A percentile compares a stretch with the other conserved stretches of the same genome.
Conservation (phyloP, 225 moss, liverwort and hornwort genomes). For the Bryoerythrophyllum caledonicum region DNA sequence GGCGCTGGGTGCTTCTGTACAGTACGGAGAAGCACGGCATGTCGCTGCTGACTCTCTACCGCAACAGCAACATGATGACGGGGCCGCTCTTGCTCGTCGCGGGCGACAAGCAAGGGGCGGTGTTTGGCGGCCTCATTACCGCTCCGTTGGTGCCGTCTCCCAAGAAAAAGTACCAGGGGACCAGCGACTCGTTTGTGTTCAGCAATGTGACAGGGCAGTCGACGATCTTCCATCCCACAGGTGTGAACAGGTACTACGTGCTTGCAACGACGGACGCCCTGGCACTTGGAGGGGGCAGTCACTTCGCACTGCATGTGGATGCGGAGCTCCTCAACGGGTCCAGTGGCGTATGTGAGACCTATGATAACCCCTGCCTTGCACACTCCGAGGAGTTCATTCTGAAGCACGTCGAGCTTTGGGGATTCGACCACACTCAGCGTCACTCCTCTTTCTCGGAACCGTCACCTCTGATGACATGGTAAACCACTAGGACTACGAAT, state of each 20-base stretch:
- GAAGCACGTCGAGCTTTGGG: constrained; percentile 96
- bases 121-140: constrained; percentile 78
- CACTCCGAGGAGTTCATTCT: constrained; percentile 54
- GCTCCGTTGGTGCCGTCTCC: constrained; percentile 78
- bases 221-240: constrained; percentile 69
- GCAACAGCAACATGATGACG: constrained; percentile 60
- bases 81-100: constrained; percentile 91
- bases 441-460: constrained; percentile 43
- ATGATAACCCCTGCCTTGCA: constrained; percentile 72
- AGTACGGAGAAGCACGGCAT: constrained; percentile 94
- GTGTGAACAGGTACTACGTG: constrained; percentile 74
- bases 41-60: constrained; percentile 86
- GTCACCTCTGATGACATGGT: constrained; percentile 45
- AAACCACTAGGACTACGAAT: neutral
- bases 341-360: constrained; percentile 91
- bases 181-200: constrained; percentile 88
- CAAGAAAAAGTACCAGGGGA: constrained; percentile 93
- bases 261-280: constrained; percentile 77
- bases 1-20: constrained; percentile 87
- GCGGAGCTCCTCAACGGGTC: constrained; percentile 88
- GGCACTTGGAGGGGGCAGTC: constrained; percentile 89
- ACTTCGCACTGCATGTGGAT: constrained; percentile 84
- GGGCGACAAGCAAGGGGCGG: constrained; percentile 80
- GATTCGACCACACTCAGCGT: constrained; percentile 73
- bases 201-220: constrained; percentile 65